Conservation (phyloP, 2,329 filamentous ascomycete species). For the Blastomyces gilchristii region DNA sequence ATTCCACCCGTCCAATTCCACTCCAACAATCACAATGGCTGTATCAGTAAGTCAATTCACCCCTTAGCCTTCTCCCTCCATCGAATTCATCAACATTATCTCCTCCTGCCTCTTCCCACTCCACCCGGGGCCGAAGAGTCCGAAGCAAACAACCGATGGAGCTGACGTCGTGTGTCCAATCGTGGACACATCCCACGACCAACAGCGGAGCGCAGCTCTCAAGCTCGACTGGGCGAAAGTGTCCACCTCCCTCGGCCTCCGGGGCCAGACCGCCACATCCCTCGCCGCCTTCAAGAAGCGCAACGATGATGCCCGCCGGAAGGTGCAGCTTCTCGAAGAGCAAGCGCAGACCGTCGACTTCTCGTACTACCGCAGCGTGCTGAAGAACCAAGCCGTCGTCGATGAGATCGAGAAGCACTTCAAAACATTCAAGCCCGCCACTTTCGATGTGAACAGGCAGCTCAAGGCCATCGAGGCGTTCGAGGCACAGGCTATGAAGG, state of each 20-base stretch:
- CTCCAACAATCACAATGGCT: conserved; percentile 34
- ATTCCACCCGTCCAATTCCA: conserved; percentile 16
- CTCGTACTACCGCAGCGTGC: conserved; percentile 73
- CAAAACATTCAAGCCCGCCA: conserved; percentile 77
- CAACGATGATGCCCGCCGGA: conserved; percentile 96
- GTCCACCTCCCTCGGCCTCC: conserved; percentile 85
- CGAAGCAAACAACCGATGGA: conserved; percentile 3
- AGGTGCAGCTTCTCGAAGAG: conserved; percentile 73
- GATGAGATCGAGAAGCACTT: conserved; percentile 98
- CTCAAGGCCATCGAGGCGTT: conserved; percentile 98
- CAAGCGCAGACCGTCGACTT: conserved; percentile 85
- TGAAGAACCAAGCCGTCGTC: conserved; percentile 93
- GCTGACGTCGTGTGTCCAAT: neutral
- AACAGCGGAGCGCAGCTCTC: conserved; percentile 88
- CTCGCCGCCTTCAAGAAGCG: conserved; percentile 98
- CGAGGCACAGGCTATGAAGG: conserved; percentile 93
- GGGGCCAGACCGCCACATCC: conserved; percentile 82
- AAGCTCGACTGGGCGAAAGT: conserved; percentile 99
- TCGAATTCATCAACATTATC: conserved; percentile 15
- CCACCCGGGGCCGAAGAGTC: neutral
- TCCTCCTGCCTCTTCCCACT: neutral
- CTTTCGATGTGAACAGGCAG: conserved; percentile 88
- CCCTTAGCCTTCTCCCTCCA: neutral
- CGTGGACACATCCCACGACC: conserved; percentile 1
- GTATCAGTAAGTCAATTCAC: conserved; percentile 24